phyloP scores from a whole-genome alignment of 495 filamentous ascomycete genomes.

The Niebla homalea region DNA sequence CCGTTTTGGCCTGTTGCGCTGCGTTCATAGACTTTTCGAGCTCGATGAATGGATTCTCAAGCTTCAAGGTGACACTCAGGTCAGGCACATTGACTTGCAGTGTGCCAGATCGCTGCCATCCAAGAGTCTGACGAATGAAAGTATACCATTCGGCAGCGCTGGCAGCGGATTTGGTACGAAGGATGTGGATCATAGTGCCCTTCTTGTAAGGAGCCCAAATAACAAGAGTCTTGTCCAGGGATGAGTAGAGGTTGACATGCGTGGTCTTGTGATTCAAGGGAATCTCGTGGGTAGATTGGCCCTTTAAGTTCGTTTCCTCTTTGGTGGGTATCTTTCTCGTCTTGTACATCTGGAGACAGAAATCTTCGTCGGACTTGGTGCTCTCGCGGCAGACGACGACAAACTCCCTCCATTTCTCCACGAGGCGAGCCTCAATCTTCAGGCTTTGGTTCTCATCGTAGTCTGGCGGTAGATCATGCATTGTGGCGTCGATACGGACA shows the following conservation, averaged over 20 bases:
- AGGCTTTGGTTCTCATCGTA: conserved; percentile 56
- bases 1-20: conserved; percentile 18
- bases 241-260: conserved; percentile 55
- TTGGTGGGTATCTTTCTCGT: conserved; percentile 54
- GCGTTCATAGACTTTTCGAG: conserved; percentile 31
- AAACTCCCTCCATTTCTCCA: conserved; percentile 61
- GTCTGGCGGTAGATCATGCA: conserved; percentile 43
- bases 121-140: conserved; percentile 49
- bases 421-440: conserved; percentile 43
- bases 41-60: conserved; percentile 50
- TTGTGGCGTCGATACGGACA: conserved; percentile 47
- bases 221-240: conserved; percentile 59
- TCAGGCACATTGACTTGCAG: conserved; percentile 59
- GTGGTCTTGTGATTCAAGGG: conserved; percentile 38
- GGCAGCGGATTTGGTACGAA: conserved; percentile 51
- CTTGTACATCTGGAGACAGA: conserved; percentile 55
- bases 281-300: conserved; percentile 43
- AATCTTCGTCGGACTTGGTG: conserved; percentile 38
- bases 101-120: conserved; percentile 41
- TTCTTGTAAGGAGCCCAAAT: conserved; percentile 45
- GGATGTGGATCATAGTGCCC: conserved; percentile 53
- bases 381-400: conserved; percentile 55
- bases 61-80: conserved; percentile 46
- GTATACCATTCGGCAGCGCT: conserved; percentile 66
- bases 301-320: conserved; percentile 36